A percentile compares a stretch with the other conserved stretches of the same genome.
Evolutionary conservation across 257 asterid species (phyloP).

Genomic region (Orobanche coerulescens): DNA sequence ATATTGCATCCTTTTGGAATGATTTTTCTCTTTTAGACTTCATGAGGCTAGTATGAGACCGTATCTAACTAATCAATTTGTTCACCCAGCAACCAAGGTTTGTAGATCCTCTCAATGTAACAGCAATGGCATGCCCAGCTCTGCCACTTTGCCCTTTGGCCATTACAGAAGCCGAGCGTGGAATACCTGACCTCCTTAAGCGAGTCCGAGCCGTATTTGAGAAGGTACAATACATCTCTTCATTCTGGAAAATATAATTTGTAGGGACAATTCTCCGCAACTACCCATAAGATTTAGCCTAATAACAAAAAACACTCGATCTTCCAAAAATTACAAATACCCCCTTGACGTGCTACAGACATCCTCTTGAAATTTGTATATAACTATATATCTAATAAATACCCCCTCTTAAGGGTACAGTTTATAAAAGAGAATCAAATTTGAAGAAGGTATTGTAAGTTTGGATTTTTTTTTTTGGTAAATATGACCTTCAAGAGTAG

Average conservation of each 20-base stretch:
- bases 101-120: slow-evolving; percentile 90
- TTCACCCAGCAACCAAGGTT: slow-evolving; percentile 71
- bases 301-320: not conserved
- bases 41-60: not conserved
- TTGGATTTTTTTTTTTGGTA: too few relatives aligned
- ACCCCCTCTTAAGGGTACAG: not conserved
- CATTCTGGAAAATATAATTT: not conserved
- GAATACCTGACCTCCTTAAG: slow-evolving; percentile 85
- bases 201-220: slow-evolving; percentile 80
- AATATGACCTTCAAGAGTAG: too few relatives aligned
- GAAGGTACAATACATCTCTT: slow-evolving; percentile 39
- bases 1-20: not conserved
- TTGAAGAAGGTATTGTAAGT: too few relatives aligned
- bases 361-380: not conserved
- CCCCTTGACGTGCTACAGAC: not conserved
- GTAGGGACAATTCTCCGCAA: not conserved
- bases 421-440: not conserved
- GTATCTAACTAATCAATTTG: slow-evolving; percentile 12
- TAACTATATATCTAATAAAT: not conserved
- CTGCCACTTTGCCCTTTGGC: slow-evolving; percentile 94
- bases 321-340: not conserved
- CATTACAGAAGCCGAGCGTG: slow-evolving; percentile 96
- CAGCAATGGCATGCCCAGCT: slow-evolving; percentile 99
- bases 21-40: not conserved
- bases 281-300: not conserved